phyloP scores from a whole-genome alignment of 805 yeast species.

The Yamadazyma nakazawae region DNA sequence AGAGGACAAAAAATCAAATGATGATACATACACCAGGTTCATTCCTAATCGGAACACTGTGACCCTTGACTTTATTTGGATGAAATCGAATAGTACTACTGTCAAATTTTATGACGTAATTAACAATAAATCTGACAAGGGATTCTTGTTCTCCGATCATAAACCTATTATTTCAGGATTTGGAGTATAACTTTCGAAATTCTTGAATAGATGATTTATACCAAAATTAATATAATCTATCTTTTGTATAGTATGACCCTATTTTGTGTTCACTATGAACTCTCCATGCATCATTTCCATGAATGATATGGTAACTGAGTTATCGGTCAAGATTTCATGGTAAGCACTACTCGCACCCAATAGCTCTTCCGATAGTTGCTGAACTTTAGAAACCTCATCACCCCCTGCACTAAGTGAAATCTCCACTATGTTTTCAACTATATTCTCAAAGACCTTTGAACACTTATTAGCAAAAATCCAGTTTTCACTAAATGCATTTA shows the following conservation, averaged over 20 bases:
- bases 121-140: conserved; percentile 30
- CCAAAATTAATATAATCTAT: too few relatives aligned
- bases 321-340: conserved; percentile 22
- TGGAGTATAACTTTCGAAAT: not conserved
- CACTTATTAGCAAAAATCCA: conserved; percentile 48
- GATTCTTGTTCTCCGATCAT: conserved; percentile 43
- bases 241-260: too few relatives aligned
- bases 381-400: conserved; percentile 31
- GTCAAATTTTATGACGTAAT: conserved; percentile 28
- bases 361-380: conserved; percentile 36
- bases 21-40: conserved; percentile 42
- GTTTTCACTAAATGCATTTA: conserved; percentile 43
- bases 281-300: too few relatives aligned
- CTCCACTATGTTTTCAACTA: conserved; percentile 44
- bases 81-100: conserved; percentile 13
- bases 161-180: conserved; percentile 32
- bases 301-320: too few relatives aligned
- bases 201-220: too few relatives aligned
- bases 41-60: conserved; percentile 4
- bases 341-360: conserved; percentile 45
- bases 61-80: conserved; percentile 33
- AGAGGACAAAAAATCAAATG: conserved; percentile 17
- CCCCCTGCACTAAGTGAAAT: conserved; percentile 30
- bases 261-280: too few relatives aligned
- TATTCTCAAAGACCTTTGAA: conserved; percentile 41